phyloP scores from a whole-genome alignment of 2,329 filamentous ascomycete genomes.

The Albophoma yamanashiensis region DNA sequence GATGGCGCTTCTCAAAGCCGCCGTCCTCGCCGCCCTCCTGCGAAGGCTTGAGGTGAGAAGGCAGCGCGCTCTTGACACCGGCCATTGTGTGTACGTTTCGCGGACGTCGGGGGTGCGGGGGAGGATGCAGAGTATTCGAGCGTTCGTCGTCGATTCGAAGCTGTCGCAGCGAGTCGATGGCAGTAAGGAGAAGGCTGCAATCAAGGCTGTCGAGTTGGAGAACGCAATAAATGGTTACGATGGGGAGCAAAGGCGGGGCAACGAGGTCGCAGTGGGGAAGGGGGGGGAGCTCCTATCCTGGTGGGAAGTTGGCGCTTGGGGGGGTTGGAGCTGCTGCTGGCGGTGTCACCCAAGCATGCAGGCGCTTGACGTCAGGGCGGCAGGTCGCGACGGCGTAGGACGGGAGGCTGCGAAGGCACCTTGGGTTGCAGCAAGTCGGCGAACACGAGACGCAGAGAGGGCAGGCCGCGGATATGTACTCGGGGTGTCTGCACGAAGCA shows the following conservation, averaged over 20 bases:
- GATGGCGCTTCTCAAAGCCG: conserved; percentile 53
- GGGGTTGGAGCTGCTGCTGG: neutral
- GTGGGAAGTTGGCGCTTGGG: neutral
- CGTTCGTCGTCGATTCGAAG: neutral
- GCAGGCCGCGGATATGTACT: neutral
- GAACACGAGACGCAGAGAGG: neutral
- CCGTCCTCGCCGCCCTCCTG: conserved; percentile 29
- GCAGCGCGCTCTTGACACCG: conserved; percentile 64
- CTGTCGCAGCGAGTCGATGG: neutral
- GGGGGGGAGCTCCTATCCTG: neutral
- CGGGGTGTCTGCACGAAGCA: neutral
- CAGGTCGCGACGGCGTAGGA: neutral
- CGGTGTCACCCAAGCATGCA: neutral
- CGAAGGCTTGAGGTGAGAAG: conserved; percentile 68
- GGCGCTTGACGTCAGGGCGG: neutral
- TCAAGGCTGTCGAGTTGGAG: neutral
- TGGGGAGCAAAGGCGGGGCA: neutral
- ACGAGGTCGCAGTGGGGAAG: neutral
- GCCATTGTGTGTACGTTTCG: conserved; percentile 46
- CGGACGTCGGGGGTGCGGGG: neutral
- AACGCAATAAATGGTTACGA: neutral
- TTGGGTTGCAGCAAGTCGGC: neutral
- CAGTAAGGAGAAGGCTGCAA: neutral
- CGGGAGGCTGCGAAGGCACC: neutral
- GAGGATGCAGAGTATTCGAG: neutral